Evolutionary conservation across 768 basidiomycete genomes (phyloP), one percentile per base, ranked within the genome.

Genomic region (Tubosaeta brunneosetosa): DNA sequence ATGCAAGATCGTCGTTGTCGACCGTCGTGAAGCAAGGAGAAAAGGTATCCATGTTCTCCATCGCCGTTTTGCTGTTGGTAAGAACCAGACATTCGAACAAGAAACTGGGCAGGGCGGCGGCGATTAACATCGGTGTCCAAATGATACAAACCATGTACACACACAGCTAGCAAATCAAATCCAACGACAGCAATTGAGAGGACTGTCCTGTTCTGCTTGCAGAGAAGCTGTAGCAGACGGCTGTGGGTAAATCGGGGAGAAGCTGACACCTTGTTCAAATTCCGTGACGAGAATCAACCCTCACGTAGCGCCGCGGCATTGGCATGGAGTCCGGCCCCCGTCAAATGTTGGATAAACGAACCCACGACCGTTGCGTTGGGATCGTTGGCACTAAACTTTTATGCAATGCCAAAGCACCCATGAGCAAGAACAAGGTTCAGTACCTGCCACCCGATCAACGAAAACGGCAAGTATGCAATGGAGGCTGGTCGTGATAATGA

Each of bases 201-300:
- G 17, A 19, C 19, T 36, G 34, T 33, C 25, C 5, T 19, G 14
- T 40, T 16, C 31, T 29, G 19, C 6, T 14, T 41, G 40, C 14
- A 31, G 26, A 37, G 26, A 14, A 17, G 8, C 36, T 13, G 10
- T 17, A 19, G 27, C 25, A 41, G 22, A 19, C 9, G 2, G 29
- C 57, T 51, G 58, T 51, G 58, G 43, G 53, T 47, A 55, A 44
- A 10, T 56, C 54, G 53, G 61, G 59, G 56, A 61, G 48, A 40
- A 50, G 26, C 40, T n/a, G 29, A 33, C 19, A 41, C 32, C 25
- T 4, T 12, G 25, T 25, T 26, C 40, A 22, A 27, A 46, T 44
- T 49, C 47, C 32, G 56, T 56, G 47, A 55, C n/a, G 26, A 41
- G 60, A 61, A 41, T 13, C 40, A 11, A 53, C 42, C 36, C 31